Evolutionary conservation across 805 yeast genomes (phyloP), one percentile per base, ranked within the genome.

Genomic region (Pichia heedii): DNA sequence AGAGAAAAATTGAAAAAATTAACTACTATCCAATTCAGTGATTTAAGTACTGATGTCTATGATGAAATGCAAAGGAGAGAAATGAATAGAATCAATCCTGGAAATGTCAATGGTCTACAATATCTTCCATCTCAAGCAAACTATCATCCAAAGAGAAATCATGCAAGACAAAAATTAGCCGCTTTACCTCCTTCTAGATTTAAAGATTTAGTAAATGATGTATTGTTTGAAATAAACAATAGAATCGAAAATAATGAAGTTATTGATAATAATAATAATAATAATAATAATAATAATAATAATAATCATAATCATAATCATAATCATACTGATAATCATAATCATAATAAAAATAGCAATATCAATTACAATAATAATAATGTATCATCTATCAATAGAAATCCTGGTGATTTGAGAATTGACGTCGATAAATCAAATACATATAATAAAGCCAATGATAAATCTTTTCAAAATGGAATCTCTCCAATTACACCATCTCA

Each of bases 141-240:
- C 18, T 87, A 86, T 65, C 98, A 93, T 62, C 89, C 95, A 36
- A 89, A 88, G 58, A 76, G 99, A 57, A 94, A 93, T 58, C 95
- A 88, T 62, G 97, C 98, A 2, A 74, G 99, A 54, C 85, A 85
- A 61, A 90, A 89, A 64, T 72, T 93, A 52, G 82, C 96, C 5
- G 78, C 84, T 39, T 73, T 93, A 46, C 93, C 96, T 2, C 79
- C 80, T 40, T 61, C 80, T 3, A 67, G 97, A 48, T 93, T 93
- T 66, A 81, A 81, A 53, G 98, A 90, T 60, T 74, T 93, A 59
- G 95, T 87, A 18, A 80, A 84, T 45, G 99, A 93, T 60, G 88
- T 93, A 36, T 69, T 84, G 36, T 85, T 68, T 60, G 98, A 93
- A 62, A 84, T 88, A 40, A 87, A 83, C 55, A 75, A 96, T 35